Conservation (phyloP, 1,284 basidiomycete species). For the Mixia osmundae region DNA sequence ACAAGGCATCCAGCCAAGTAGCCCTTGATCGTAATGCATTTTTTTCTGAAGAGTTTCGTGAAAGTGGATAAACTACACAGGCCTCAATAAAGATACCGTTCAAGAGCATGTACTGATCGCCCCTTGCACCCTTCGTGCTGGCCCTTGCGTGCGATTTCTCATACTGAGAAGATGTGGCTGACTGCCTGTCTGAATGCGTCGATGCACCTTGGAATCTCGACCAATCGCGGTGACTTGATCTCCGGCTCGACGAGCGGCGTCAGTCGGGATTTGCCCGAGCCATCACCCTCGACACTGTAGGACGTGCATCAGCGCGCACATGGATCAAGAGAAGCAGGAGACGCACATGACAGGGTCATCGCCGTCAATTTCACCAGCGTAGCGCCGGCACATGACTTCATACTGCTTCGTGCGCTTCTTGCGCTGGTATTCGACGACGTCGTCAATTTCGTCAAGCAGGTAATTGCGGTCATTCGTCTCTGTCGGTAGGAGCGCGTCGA, state of each 20-base stretch:
- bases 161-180: neutral
- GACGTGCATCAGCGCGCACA: conserved; percentile 3
- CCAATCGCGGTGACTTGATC: conserved; percentile 2
- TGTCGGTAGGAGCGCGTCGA: conserved; percentile 8
- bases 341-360: conserved; percentile 15
- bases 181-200: conserved; percentile 3
- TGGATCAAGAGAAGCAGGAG: no score
- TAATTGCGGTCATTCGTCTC: conserved; percentile 5
- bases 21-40: no score
- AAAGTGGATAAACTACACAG: no score
- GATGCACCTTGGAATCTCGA: conserved; percentile 7
- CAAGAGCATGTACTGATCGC: no score
- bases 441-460: conserved; percentile 11
- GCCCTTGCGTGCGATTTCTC: no score
- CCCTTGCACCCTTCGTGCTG: no score
- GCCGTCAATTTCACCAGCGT: conserved; percentile 10
- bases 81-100: no score
- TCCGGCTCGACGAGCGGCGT: conserved; percentile 5
- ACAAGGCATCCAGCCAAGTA: conserved; percentile 18
- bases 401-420: conserved; percentile 6
- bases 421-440: conserved; percentile 8
- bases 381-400: conserved; percentile 5
- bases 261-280: conserved; percentile 3
- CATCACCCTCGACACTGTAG: neutral
- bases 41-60: no score